Base-by-base conservation (phyloP, 2,329 filamentous ascomycete genomes). In the Blastomyces silverae region DNA sequence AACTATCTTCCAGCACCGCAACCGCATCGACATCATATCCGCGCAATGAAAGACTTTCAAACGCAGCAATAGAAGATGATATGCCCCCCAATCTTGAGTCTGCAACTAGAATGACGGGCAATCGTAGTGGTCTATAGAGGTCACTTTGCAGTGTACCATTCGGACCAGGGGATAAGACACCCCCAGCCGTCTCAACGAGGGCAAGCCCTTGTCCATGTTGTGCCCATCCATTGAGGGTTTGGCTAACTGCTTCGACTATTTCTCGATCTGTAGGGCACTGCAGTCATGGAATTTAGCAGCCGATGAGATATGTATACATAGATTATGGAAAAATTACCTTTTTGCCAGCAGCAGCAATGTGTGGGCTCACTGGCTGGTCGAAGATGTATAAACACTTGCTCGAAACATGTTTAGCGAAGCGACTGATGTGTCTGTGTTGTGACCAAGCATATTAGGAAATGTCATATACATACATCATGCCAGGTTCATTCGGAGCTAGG, bases 41-140 rank as follows among this genome's bases (percentile, higher is more conserved):
- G 22, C 91, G 83, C n/a, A 93, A 78, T 59, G 84, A 81, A 0
- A 95, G 80, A 1, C 89, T 91, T 75, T 95, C 91, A 69, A 86
- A 92, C 0, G 91, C 89, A 0, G 89, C 88, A 55, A 95, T 89
- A 0, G 91, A 91, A 6, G 88, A 84, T 0, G 88, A 90, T 64
- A 95, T 94, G 0, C 91, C 91, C 0, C 91, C 91, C 0, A 94
- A 82, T 28, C 85, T 84, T 37, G 86, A 82, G 73, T 95, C 91
- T 7, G 88, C 90, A 0, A 95, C 82, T 0, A 95, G 83, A 17
- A 94, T 77, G 0, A 89, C 84, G 0, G 91, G 90, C 0, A 89
- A 76, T n/a, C 90, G 82, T 1, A 95, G 76, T 0, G 89, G 86
- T 25, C 87, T 81, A 72, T 92, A 94, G 1, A 92, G 77, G 71